A percentile compares a stretch with the other conserved stretches of the same genome.
These are phyloP conservation scores for Xylaria sp. DNA, from an alignment of 2,329 filamentous ascomycete species.

Conservation along the genomic window DNA sequence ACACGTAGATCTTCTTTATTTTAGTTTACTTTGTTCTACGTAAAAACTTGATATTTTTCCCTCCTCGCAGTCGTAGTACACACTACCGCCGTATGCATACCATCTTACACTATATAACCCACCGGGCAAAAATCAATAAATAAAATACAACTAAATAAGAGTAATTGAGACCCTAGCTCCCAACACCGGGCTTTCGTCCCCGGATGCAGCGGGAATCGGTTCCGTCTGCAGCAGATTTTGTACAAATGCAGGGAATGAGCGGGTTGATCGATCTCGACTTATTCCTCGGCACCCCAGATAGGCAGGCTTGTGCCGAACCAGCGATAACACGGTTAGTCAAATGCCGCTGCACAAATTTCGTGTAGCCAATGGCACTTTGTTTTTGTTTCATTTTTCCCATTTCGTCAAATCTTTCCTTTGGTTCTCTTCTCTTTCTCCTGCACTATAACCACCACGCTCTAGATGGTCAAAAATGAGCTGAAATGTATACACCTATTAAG, in stretches of 20 bases:
- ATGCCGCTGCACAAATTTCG: slow-evolving; percentile 16
- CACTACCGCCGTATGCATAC: background rate
- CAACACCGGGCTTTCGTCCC: slow-evolving; percentile 32
- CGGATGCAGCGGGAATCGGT: slow-evolving; percentile 35
- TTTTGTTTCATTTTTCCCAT: background rate
- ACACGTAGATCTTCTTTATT: background rate
- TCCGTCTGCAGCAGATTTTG: slow-evolving; percentile 34
- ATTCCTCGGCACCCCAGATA: slow-evolving; percentile 31
- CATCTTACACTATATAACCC: background rate
- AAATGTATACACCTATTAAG: slow-evolving; percentile 10
- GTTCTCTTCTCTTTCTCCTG: background rate
- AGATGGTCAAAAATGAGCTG: background rate
- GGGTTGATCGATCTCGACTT: slow-evolving; percentile 38
- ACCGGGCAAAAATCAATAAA: slow-evolving; percentile 11
- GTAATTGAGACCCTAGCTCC: slow-evolving; percentile 28
- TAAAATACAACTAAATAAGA: background rate
- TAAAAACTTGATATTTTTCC: background rate
- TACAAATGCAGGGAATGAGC: slow-evolving; percentile 28
- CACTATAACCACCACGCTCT: background rate
- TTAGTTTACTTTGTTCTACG: background rate
- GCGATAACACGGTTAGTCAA: slow-evolving; percentile 16
- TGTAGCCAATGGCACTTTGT: slow-evolving; percentile 11
- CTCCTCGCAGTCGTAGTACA: background rate
- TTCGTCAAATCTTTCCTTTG: slow-evolving; percentile 4
- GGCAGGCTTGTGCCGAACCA: slow-evolving; percentile 27